Conservation (phyloP, 2,329 filamentous ascomycete species). For the Pestalotiopsis sp. region DNA sequence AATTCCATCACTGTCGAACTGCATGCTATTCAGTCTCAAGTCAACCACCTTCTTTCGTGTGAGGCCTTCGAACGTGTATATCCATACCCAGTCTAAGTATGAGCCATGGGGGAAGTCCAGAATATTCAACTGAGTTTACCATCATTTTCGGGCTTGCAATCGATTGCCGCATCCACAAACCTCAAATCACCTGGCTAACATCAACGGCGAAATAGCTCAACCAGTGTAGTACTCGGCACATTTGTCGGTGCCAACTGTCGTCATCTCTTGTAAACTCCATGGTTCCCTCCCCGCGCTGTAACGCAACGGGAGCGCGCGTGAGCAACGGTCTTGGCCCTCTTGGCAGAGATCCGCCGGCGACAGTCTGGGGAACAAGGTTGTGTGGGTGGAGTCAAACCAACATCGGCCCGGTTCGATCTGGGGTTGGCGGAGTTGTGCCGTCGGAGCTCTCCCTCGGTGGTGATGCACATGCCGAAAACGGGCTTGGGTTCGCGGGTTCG, state of each 20-base stretch:
- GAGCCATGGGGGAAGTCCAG: too few relatives aligned
- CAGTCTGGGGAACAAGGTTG: not conserved
- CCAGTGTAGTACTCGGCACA: not conserved
- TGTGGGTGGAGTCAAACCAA: not conserved
- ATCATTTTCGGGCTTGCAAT: too few relatives aligned
- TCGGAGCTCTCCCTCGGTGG: not conserved
- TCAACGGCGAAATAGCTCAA: not conserved
- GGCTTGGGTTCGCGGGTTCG: not conserved
- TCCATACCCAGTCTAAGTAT: too few relatives aligned
- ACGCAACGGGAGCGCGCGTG: not conserved
- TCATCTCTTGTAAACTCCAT: not conserved
- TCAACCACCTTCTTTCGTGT: too few relatives aligned
- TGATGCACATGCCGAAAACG: constrained; percentile 6
- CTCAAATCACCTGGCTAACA: not conserved
- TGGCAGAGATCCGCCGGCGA: not conserved
- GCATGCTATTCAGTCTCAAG: too few relatives aligned
- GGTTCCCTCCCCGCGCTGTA: not conserved
- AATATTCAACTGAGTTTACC: too few relatives aligned
- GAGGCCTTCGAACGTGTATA: too few relatives aligned
- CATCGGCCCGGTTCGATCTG: constrained; percentile 3
- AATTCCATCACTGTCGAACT: too few relatives aligned
- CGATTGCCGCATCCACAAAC: too few relatives aligned
- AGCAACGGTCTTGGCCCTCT: not conserved
- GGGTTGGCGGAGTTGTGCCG: not conserved
- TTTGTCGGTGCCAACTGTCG: not conserved